Evolutionary conservation across 257 asterid genomes (phyloP), one percentile per base, ranked within the genome.

Genomic region (Nicotiana obtusifolia): DNA sequence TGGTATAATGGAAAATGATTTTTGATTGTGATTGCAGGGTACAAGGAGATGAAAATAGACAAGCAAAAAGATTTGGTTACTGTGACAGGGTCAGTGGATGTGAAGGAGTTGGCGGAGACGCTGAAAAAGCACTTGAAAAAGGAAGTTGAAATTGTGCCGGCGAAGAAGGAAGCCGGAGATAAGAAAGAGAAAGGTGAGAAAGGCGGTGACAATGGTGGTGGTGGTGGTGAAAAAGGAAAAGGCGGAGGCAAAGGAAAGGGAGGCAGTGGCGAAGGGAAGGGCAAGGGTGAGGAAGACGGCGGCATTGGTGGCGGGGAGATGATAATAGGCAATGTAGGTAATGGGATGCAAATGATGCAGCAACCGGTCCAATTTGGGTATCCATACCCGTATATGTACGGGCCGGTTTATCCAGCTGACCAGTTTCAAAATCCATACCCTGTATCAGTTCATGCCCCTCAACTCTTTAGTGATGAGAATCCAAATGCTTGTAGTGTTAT

Each of bases 61-160:
- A 83, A 41, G 85, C 87, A 89, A 64, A 91, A 90, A 86, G 97
- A 91, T 60, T 78, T 84, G 81, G 95, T 95, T 61, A 94, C 93
- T 19, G 97, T 94, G 64, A 94, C 91, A 35, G 99, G 99, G 62
- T 88, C 98, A 20, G 89, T 95, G 84, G 97, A 94, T 86, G 88
- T 92, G 94, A 91, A 90, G 71, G 92, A 89, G 5, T 69, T 95
- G 76, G 93, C 84, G 1, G 93, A 86, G 78, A 61, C 67, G 64
- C 84, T 95, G 59, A 92, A 91, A 91, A 95, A 92, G 89, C 94
- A 86, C 80, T 57, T 92, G 76, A 94, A 92, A 86, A 90, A 83
- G 83, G 88, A 89, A 7, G 97, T 94, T 5, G 90, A 90, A 24
- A 85, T 93, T 2, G 84, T 92, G 24, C 96, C 94, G 0, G 89